Evolutionary conservation across 345 rosid genomes (phyloP).

Genomic region (Boechera stricta): DNA sequence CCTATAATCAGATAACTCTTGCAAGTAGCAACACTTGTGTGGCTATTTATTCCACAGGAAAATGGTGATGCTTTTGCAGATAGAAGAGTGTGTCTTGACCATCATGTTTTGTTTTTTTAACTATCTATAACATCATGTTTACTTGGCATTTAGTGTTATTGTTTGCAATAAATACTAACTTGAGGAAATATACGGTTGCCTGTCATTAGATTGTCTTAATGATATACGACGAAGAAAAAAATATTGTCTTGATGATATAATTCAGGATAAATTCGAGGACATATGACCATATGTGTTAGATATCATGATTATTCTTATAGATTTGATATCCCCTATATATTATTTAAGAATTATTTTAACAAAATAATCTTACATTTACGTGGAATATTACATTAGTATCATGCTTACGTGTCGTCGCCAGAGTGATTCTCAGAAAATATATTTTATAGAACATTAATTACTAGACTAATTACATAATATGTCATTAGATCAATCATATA

Average conservation of each 20-base stretch:
- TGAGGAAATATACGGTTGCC: too few species aligned
- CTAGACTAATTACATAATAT: too few species aligned
- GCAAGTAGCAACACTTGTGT: conserved; percentile 19
- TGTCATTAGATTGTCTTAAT: conserved; percentile 2
- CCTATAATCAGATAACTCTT: background rate
- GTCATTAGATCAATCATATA: too few species aligned
- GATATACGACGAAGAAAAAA: background rate
- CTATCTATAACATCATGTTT: background rate
- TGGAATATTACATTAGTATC: too few species aligned
- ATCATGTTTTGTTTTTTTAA: background rate
- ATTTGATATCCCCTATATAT: too few species aligned
- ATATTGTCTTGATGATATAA: background rate
- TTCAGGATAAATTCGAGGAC: background rate
- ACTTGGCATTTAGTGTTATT: conserved; percentile 11
- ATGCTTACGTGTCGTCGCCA: too few species aligned
- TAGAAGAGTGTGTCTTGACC: background rate
- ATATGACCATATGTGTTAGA: too few species aligned
- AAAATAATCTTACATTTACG: too few species aligned
- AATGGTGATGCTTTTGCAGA: background rate
- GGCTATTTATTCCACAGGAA: background rate
- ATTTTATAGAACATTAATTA: too few species aligned
- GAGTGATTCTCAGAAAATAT: too few species aligned
- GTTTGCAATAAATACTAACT: background rate
- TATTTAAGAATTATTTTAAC: too few species aligned
- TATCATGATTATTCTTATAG: background rate